Percentiles rank a stretch among this genome's conserved stretches.
These are phyloP conservation scores for Populus hybrid DNA, from an alignment of 441 rosid genomes.

Conservation along the genomic window DNA sequence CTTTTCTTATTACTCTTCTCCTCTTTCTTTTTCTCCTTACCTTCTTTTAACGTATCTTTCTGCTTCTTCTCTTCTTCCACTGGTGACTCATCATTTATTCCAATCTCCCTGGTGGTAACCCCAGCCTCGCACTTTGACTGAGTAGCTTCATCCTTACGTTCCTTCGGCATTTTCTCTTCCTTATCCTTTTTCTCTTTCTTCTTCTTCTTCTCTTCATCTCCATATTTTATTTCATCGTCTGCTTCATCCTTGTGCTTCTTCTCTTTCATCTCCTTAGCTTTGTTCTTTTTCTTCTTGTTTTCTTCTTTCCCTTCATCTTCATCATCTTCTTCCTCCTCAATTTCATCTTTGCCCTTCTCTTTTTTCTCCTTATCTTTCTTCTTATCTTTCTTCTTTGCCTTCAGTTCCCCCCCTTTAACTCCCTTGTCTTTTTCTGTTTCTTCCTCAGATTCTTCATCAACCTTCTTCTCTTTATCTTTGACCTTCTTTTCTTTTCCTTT, in stretches of 20 bases:
- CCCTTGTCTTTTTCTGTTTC: constrained; percentile 7
- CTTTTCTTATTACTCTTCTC: constrained; percentile 29
- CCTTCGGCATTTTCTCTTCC: not conserved
- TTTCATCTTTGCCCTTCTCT: constrained; percentile 16
- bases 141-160: constrained; percentile 25
- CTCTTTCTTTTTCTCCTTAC: constrained; percentile 11
- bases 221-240: not conserved
- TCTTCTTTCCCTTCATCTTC: constrained; percentile 18
- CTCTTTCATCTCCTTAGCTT: constrained; percentile 20
- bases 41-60: constrained; percentile 8
- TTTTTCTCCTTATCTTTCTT: constrained; percentile 12
- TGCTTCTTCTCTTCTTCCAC: constrained; percentile 17
- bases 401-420: constrained; percentile 1
- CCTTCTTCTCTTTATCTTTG: constrained; percentile 11
- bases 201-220: constrained; percentile 9
- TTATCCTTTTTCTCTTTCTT: constrained; percentile 8
- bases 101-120: constrained; percentile 28
- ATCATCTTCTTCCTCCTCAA: constrained; percentile 1
- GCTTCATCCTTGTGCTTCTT: constrained; percentile 1
- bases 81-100: constrained; percentile 18
- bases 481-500: constrained; percentile 18
- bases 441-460: constrained; percentile 5
- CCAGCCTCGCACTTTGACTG: constrained; percentile 20
- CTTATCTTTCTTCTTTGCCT: not conserved
- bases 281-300: constrained; percentile 17